These are phyloP conservation scores for Eragrostis curvula DNA, from an alignment of 176 grass and related monocot species.

Conservation along the genomic window DNA sequence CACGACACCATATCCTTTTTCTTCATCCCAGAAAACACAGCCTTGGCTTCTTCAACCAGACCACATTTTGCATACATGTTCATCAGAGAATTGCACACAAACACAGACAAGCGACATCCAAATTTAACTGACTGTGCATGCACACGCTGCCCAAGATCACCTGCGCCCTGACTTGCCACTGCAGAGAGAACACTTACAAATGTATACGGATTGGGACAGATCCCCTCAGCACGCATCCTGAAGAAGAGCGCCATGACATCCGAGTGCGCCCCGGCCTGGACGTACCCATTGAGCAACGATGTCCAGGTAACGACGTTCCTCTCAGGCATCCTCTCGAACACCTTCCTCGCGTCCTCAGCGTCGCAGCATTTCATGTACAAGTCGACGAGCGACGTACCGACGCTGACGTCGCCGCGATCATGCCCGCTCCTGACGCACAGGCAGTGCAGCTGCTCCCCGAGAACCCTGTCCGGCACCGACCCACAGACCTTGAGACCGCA, in stretches of 20 bases:
- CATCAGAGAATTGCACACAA: constrained; percentile 65
- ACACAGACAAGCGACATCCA: constrained; percentile 34
- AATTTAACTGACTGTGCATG: constrained; percentile 61
- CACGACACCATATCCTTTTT: constrained; percentile 62
- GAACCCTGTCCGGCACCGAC: constrained; percentile 19
- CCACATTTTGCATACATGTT: constrained; percentile 75
- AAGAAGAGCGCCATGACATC: constrained; percentile 50
- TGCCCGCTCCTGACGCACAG: constrained; percentile 47
- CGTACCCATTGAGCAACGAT: constrained; percentile 44
- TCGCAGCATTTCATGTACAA: constrained; percentile 54
- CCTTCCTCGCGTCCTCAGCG: constrained; percentile 14
- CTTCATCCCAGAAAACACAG: constrained; percentile 61
- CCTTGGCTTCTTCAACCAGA: constrained; percentile 47
- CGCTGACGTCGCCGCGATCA: constrained; percentile 25
- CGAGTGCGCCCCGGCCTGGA: neutral
- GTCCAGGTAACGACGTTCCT: constrained; percentile 59
- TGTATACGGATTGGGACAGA: constrained; percentile 42
- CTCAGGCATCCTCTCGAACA: constrained; percentile 53
- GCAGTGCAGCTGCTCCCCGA: constrained; percentile 61
- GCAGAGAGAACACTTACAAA: constrained; percentile 51
- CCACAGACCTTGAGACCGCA: constrained; percentile 42
- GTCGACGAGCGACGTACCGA: constrained; percentile 53
- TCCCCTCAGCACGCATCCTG: constrained; percentile 51
- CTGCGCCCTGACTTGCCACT: constrained; percentile 31
- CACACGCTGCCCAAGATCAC: constrained; percentile 34